A percentile compares a stretch with the other conserved stretches of the same genome.
Evolutionary conservation across 2,329 filamentous ascomycete genomes (phyloP).

Genomic region (Aspergillus sp.): DNA sequence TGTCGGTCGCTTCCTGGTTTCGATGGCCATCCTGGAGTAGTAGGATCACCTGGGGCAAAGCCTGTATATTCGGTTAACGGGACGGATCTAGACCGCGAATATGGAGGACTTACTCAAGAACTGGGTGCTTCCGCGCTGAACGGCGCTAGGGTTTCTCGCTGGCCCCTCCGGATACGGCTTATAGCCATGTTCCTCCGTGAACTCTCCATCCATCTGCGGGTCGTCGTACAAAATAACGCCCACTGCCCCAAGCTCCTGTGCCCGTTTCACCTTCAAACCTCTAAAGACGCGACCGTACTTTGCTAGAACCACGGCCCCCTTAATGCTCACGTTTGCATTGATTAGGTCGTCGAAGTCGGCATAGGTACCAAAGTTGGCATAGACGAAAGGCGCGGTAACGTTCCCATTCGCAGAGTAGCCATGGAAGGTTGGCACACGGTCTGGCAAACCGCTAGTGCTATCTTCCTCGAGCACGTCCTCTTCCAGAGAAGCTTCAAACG

Average conservation of each 20-base stretch:
- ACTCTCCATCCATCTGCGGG: slow-evolving; percentile 82
- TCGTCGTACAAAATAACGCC: slow-evolving; percentile 86
- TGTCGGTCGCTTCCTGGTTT: slow-evolving; percentile 83
- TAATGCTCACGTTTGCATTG: slow-evolving; percentile 72
- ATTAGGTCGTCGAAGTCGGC: slow-evolving; percentile 82
- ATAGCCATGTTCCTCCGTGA: slow-evolving; percentile 81
- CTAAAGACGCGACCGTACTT: slow-evolving; percentile 88
- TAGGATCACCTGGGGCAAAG: slow-evolving; percentile 72
- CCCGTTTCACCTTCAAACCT: slow-evolving; percentile 89
- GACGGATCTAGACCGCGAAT: background rate
- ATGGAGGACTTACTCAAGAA: slow-evolving; percentile 68
- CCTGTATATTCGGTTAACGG: slow-evolving; percentile 42
- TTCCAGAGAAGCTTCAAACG: slow-evolving; percentile 78
- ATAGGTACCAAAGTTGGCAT: slow-evolving; percentile 88
- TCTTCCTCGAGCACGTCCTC: slow-evolving; percentile 88
- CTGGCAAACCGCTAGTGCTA: slow-evolving; percentile 70
- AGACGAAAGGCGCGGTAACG: slow-evolving; percentile 85
- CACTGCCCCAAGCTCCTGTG: slow-evolving; percentile 86
- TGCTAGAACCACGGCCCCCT: slow-evolving; percentile 84
- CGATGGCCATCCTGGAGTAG: slow-evolving; percentile 91
- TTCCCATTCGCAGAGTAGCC: slow-evolving; percentile 93
- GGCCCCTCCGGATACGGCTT: slow-evolving; percentile 82
- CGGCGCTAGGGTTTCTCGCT: slow-evolving; percentile 82
- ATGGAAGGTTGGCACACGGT: slow-evolving; percentile 87
- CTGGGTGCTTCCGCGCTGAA: slow-evolving; percentile 86